Conservation (phyloP, 163 green algal species). For the Volvox carteri region DNA sequence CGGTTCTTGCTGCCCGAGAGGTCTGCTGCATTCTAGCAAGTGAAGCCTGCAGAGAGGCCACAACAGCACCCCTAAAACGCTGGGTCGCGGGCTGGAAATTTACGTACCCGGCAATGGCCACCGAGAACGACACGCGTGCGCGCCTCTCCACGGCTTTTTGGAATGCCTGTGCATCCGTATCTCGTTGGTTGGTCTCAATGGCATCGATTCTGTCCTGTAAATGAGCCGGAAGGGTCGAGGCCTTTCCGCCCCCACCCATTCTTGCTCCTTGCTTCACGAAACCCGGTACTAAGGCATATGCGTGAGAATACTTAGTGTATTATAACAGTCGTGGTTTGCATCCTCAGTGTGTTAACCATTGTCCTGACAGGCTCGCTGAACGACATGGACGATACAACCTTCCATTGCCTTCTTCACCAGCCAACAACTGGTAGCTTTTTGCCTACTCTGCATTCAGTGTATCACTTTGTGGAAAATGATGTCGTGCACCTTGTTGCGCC, state of each 20-base stretch:
- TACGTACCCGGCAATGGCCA: conserved; percentile 48
- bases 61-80: not conserved
- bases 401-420: not conserved
- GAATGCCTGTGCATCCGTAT: conserved; percentile 51
- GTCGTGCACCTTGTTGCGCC: conserved; percentile 1
- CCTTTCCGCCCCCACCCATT: conserved; percentile 38
- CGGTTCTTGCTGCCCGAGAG: not conserved
- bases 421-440: too few relatives aligned
- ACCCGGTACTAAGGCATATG: conserved; percentile 16
- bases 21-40: not conserved
- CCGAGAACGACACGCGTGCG: conserved; percentile 34
- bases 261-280: not conserved
- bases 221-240: conserved; percentile 30
- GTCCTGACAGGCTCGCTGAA: not conserved
- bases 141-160: conserved; percentile 49
- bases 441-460: too few relatives aligned
- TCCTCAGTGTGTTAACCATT: not conserved
- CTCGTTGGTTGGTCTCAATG: conserved; percentile 48
- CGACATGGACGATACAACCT: conserved; percentile 27
- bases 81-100: not conserved
- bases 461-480: too few relatives aligned
- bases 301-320: not conserved
- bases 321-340: not conserved
- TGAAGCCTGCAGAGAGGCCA: not conserved
- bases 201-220: conserved; percentile 55